Percentiles rank a stretch among this genome's conserved stretches.
phyloP scores from a whole-genome alignment of 805 yeast species.

The Lipomyces anomalus region DNA sequence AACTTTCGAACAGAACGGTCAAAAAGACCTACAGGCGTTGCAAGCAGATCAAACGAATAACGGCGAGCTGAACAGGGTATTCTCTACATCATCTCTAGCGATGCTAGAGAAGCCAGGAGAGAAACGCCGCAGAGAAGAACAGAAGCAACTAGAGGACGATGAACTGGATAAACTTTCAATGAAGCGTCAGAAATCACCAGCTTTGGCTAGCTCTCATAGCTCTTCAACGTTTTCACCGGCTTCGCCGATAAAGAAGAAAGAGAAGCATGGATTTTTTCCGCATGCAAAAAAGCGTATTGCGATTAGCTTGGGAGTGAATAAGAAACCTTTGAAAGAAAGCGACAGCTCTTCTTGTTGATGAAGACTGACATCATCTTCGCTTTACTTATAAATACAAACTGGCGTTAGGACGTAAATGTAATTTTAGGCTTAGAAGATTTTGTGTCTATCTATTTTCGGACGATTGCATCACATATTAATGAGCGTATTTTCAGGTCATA shows the following conservation, averaged over 20 bases:
- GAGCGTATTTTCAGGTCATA: no score
- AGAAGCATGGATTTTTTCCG: slow-evolving; percentile 8
- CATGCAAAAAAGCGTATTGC: slow-evolving; percentile 3
- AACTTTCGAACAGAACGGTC: slow-evolving; percentile 1
- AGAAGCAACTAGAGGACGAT: slow-evolving; percentile 14
- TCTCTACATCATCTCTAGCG: slow-evolving; percentile 1
- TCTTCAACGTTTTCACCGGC: background rate
- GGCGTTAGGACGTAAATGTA: no score
- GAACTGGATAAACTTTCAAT: slow-evolving; percentile 12
- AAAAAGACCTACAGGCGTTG: no score
- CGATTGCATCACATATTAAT: no score
- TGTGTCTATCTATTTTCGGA: no score
- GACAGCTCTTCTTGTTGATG: no score
- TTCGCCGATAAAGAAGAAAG: background rate
- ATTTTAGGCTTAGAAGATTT: background rate
- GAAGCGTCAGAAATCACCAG: slow-evolving; percentile 5
- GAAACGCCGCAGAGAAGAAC: slow-evolving; percentile 18
- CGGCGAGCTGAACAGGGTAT: no score
- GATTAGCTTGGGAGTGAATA: slow-evolving; percentile 2
- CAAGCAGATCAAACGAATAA: no score
- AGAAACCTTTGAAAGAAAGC: background rate
- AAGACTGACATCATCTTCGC: no score
- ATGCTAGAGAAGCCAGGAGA: slow-evolving; percentile 9
- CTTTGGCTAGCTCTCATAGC: background rate
- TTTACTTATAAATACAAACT: no score